Conservation (phyloP, 345 rosid genomes). For the Excoecaria agallocha region DNA sequence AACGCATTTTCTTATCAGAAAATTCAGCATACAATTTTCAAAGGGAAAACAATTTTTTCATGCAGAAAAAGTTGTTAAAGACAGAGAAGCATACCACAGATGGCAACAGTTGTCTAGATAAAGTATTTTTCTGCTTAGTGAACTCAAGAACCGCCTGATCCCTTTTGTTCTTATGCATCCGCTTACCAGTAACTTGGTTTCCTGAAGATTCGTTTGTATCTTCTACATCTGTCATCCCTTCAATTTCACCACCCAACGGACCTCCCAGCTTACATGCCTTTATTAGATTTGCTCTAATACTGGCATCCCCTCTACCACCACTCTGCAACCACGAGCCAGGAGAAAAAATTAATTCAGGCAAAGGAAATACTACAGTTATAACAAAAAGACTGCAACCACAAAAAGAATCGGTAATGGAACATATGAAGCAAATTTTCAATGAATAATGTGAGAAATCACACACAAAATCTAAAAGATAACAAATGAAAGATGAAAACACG, state of each 20-base stretch:
- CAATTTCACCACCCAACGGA: slow-evolving; percentile 33
- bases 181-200: slow-evolving; percentile 26
- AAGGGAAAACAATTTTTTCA: not conserved
- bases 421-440: not conserved
- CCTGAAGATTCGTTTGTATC: slow-evolving; percentile 31
- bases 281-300: slow-evolving; percentile 50
- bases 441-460: not conserved
- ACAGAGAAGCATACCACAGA: slow-evolving; percentile 52
- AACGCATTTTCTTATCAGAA: not conserved
- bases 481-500: not conserved
- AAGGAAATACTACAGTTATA: not conserved
- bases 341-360: not conserved
- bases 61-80: not conserved
- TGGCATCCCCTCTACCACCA: slow-evolving; percentile 40
- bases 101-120: slow-evolving; percentile 59
- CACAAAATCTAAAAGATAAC: not conserved
- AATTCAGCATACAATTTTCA: slow-evolving; percentile 12
- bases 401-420: not conserved
- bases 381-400: not conserved
- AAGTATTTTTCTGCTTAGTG: slow-evolving; percentile 31
- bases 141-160: slow-evolving; percentile 31
- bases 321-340: slow-evolving; percentile 35
- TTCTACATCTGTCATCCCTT: slow-evolving; percentile 33
- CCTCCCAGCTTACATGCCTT: slow-evolving; percentile 38
- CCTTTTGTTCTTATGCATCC: slow-evolving; percentile 27